Percentiles rank a stretch among this genome's conserved stretches.
Conservation (phyloP, 495 filamentous ascomycete genomes). For the Cercophora newfieldiana region DNA sequence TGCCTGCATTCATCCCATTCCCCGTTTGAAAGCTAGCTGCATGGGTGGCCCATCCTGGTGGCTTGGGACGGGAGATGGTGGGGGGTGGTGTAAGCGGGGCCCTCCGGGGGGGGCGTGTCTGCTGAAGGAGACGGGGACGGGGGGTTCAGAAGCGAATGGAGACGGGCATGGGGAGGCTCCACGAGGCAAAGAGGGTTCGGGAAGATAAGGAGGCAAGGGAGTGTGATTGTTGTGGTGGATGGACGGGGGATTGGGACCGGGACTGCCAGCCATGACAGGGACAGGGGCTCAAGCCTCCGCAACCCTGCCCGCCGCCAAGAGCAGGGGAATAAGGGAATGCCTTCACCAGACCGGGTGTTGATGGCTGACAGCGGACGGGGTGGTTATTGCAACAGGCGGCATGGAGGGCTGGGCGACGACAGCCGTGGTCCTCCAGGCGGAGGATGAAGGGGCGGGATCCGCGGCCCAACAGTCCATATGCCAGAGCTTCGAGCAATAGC, state of each 20-base stretch:
- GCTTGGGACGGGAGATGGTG: constrained; percentile 22
- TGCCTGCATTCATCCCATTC: constrained; percentile 23
- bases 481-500: constrained; percentile 18
- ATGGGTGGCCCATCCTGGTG: constrained; percentile 26
- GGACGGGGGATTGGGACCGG: constrained; percentile 31
- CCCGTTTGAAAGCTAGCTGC: constrained; percentile 27
- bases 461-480: constrained; percentile 14
- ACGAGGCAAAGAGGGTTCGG: constrained; percentile 43
- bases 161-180: constrained; percentile 29
- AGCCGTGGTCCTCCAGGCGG: constrained; percentile 1
- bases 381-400: constrained; percentile 13
- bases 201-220: constrained; percentile 35
- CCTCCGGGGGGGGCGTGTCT: constrained; percentile 10
- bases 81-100: constrained; percentile 19
- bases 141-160: constrained; percentile 24
- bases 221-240: constrained; percentile 25
- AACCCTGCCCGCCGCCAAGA: constrained; percentile 26
- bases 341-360: constrained; percentile 26
- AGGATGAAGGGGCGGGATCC: constrained; percentile 1
- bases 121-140: constrained; percentile 6
- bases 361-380: constrained; percentile 3
- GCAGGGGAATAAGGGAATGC: constrained; percentile 22
- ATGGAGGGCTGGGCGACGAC: constrained; percentile 1
- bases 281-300: constrained; percentile 25
- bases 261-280: constrained; percentile 34